phyloP scores from a whole-genome alignment of 225 moss, liverwort and hornwort genomes.

The Pseudisothecium myosuroides region DNA sequence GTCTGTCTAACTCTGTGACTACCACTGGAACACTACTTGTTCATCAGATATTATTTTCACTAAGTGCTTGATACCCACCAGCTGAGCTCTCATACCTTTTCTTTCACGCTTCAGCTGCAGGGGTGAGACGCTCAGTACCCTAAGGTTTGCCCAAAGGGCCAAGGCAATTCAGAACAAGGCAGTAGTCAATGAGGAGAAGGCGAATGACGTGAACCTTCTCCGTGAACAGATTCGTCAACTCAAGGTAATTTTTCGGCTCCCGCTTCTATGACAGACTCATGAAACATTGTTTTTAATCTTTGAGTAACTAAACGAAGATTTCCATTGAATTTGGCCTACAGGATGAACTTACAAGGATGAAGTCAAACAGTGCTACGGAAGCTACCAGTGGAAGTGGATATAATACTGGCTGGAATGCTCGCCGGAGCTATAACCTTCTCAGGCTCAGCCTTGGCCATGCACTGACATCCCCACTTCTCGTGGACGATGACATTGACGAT shows the following conservation, averaged over 20 bases:
- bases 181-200: constrained; percentile 83
- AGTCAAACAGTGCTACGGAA: constrained; percentile 38
- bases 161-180: constrained; percentile 98
- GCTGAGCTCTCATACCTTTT: background rate
- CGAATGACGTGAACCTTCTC: constrained; percentile 83
- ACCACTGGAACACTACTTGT: background rate
- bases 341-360: constrained; percentile 93
- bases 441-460: constrained; percentile 49
- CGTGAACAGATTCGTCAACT: constrained; percentile 96
- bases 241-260: constrained; percentile 31
- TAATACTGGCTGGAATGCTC: constrained; percentile 47
- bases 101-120: constrained; percentile 46
- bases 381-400: constrained; percentile 43
- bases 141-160: constrained; percentile 93
- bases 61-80: background rate
- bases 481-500: constrained; percentile 19
- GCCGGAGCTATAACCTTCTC: constrained; percentile 51
- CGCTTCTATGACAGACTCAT: background rate
- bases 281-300: background rate
- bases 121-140: constrained; percentile 86
- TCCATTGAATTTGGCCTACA: background rate
- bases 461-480: constrained; percentile 17
- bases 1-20: background rate
- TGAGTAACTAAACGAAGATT: background rate
- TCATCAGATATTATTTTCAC: background rate